phyloP scores from a whole-genome alignment of 345 rosid genomes.

The Pseudoturritis turrita region DNA sequence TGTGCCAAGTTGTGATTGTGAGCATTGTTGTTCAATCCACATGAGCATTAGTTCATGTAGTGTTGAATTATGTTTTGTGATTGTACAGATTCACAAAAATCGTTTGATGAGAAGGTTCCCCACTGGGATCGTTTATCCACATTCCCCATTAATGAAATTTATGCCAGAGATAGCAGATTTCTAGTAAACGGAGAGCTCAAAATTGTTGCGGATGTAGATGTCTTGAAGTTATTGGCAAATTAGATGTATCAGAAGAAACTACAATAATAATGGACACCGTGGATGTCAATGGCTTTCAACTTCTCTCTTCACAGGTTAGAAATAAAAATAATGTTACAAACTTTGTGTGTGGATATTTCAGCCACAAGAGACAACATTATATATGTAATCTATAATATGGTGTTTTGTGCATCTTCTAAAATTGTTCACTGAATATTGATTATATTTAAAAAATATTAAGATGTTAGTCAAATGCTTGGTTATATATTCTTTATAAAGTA shows the following conservation, averaged over 20 bases:
- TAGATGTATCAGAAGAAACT: not conserved
- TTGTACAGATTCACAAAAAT: not conserved
- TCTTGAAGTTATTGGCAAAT: not conserved
- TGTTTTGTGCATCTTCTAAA: too few relatives aligned
- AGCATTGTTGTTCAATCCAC: not conserved
- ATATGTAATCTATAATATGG: too few relatives aligned
- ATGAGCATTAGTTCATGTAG: not conserved
- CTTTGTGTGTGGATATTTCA: not conserved
- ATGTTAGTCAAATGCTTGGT: too few relatives aligned
- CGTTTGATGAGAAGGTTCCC: not conserved
- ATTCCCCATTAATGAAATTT: not conserved
- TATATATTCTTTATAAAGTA: too few relatives aligned
- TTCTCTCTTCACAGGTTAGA: not conserved
- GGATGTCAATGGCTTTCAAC: not conserved
- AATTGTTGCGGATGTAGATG: constrained; percentile 59
- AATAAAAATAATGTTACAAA: not conserved
- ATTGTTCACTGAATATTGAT: too few relatives aligned
- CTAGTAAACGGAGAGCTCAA: constrained; percentile 50
- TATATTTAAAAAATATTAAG: too few relatives aligned
- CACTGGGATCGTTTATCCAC: not conserved
- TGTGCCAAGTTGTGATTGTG: too few relatives aligned
- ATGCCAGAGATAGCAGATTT: constrained; percentile 1
- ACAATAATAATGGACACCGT: not conserved
- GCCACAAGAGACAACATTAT: not conserved
- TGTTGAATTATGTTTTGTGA: not conserved